A percentile compares a stretch with the other conserved stretches of the same genome.
Evolutionary conservation across 1,284 basidiomycete species (phyloP).

Genomic region (Hymenochaete sp.): DNA sequence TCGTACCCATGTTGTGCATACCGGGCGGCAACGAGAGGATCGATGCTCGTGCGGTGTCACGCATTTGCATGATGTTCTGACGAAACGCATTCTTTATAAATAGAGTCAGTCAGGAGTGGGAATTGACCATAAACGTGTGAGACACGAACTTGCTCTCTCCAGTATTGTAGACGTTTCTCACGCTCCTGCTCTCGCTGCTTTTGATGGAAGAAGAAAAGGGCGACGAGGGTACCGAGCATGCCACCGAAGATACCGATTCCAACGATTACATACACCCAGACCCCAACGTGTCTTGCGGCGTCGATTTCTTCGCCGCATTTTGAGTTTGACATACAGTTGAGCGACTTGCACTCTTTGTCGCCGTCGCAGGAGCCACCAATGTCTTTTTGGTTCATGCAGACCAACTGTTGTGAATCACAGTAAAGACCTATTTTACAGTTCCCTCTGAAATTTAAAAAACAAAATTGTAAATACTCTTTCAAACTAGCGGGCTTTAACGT

Average conservation of each 20-base stretch:
- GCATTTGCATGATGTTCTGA: constrained; percentile 69
- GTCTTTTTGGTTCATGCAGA: constrained; percentile 54
- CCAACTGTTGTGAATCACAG: constrained; percentile 54
- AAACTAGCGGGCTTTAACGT: neutral
- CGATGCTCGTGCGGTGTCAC: constrained; percentile 58
- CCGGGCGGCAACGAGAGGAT: constrained; percentile 41
- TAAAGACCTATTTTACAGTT: constrained; percentile 62
- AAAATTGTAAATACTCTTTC: neutral
- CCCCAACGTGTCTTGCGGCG: constrained; percentile 52
- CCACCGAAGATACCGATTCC: constrained; percentile 63
- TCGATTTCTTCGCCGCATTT: constrained; percentile 56
- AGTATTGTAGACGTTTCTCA: constrained; percentile 76
- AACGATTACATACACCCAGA: constrained; percentile 69
- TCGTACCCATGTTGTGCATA: constrained; percentile 31
- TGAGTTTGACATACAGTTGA: constrained; percentile 60
- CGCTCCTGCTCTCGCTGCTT: constrained; percentile 66
- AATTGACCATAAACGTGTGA: constrained; percentile 2
- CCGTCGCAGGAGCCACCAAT: constrained; percentile 55
- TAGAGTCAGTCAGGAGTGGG: constrained; percentile 2
- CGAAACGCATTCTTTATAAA: constrained; percentile 59
- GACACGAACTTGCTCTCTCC: constrained; percentile 67
- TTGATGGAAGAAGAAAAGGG: constrained; percentile 62
- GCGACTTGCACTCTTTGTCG: constrained; percentile 78
- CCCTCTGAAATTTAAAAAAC: constrained; percentile 35
- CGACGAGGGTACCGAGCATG: constrained; percentile 59